Evolutionary conservation across 257 asterid species (phyloP), one percentile per base, ranked within the genome.

Genomic region (Galeopsis tetrahit): DNA sequence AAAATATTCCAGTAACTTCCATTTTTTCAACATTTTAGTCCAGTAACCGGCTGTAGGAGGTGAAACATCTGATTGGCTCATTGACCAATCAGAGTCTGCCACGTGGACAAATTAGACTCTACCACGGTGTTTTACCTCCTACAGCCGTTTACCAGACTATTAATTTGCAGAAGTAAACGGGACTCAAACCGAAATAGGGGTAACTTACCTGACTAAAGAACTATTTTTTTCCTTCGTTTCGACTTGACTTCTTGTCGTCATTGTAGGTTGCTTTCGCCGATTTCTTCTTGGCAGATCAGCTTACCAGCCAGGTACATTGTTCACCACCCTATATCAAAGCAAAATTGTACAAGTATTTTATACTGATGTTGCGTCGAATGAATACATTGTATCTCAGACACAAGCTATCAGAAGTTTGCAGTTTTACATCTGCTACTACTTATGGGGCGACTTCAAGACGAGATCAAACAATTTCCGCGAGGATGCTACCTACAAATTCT

Each of bases 221-320:
- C 28, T 21, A 21, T 0, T 1, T 7, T 46, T 5, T 70, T 14
- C 46, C 72, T 68, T 52, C 51, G 11, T 48, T 42, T 46, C 43
- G 7, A 48, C 63, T 33, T 63, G 10, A 55, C 46, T 53, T 79
- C 48, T 40, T 42, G 57, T 35, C 36, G 38, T 56, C 38, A 70
- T 72, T 69, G 60, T 75, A 92, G 98, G 96, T 88, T 62, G 76
- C 79, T 5, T 80, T 92, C 40, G 62, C 92, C 4, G 97, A 92
- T 80, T 89, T 89, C 72, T 81, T 92, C 89, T 81, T 92, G 82
- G 94, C 93, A 17, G 97, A 92, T 80, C 96, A 90, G 83, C 75
- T 92, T 34, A 90, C 96, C 3, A 92, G 98, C 87, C 97, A 92
- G 96, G 98, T 89, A 67, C 13, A 28, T 13, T 10, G 61, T 6